Base-by-base conservation (phyloP, 75 land plant genomes). In the Picea glauca region DNA sequence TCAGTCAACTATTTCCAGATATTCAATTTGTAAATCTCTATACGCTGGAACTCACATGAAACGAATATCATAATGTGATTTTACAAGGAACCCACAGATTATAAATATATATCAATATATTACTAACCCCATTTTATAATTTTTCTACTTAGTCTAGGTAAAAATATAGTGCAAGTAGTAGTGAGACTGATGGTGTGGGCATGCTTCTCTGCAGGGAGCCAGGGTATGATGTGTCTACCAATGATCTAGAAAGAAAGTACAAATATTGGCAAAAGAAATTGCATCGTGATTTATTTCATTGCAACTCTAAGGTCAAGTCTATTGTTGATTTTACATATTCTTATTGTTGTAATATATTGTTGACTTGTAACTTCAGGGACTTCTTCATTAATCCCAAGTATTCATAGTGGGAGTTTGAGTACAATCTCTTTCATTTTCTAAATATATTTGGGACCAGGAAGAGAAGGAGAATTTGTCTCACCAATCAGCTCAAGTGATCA, bases 231-330 rank as follows among this genome's bases (percentile, higher is more conserved):
- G 78, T 93, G 59, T 85, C 84, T 75, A 83, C 64, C 20, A 86
- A 81, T 1, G 84, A 79, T 75, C 82, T 96, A 23, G 94, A 96
- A 78, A 80, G 83, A 18, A 90, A 85, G 79, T 96, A 94, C 79
- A 94, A 96, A 78, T 87, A 87, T 21, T 89, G 96, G 86, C 94
- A 94, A 79, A 96, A 96, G 86, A 92, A 83, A 58, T 72, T 96
- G 58, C 99, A 96, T 73, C 96, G 96, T 86, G 99, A 96, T 84
- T 59, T 96, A 54, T 89, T 90, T 54, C 92, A 92, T 78, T 60
- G 89, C 38, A 96, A 96, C 83, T 89, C 96, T 14, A 80, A 90
- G 93, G 99, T 94, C 50, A 67, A 77, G 21, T 18, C 4, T 60
- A 26, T 82, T 38, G 35, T 56, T 54, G 54, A 4, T 20, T 62